A percentile compares a stretch with the other conserved stretches of the same genome.
Evolutionary conservation across 140 eudicot species (phyloP).

Genomic region (Stevia rebaudiana): DNA sequence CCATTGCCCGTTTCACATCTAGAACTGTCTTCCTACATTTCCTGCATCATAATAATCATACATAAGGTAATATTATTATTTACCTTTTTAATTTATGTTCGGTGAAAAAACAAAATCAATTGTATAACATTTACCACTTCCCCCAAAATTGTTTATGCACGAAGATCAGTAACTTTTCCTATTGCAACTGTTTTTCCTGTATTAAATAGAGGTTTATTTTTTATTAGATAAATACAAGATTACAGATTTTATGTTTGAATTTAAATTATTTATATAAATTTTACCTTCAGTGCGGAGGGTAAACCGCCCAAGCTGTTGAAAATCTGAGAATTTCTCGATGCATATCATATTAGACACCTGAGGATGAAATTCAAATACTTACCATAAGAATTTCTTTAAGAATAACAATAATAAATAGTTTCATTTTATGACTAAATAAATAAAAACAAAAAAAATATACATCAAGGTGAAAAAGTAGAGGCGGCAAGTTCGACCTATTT

Average conservation of each 20-base stretch:
- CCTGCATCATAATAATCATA: not conserved
- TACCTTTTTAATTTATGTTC: not conserved
- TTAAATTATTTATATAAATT: not conserved
- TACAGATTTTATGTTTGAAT: not conserved
- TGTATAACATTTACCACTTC: slow-evolving; percentile 6
- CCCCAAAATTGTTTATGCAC: slow-evolving; percentile 35
- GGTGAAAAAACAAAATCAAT: not conserved
- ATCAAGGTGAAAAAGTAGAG: no score
- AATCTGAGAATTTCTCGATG: slow-evolving; percentile 77
- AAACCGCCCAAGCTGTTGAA: slow-evolving; percentile 87
- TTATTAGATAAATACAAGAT: not conserved
- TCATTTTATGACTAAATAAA: not conserved
- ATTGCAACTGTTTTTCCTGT: slow-evolving; percentile 91
- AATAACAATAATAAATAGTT: no score
- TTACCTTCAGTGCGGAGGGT: slow-evolving; percentile 96
- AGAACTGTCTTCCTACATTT: not conserved
- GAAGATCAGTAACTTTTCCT: slow-evolving; percentile 69
- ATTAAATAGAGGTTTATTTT: not conserved
- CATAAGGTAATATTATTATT: not conserved
- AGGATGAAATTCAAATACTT: not conserved
- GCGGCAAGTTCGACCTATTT: no score
- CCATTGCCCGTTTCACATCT: not conserved
- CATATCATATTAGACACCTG: slow-evolving; percentile 83
- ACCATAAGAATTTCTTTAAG: not conserved
- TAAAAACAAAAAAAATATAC: not conserved